Conservation (phyloP, 768 basidiomycete genomes). For the Lentinus tigrinus region DNA sequence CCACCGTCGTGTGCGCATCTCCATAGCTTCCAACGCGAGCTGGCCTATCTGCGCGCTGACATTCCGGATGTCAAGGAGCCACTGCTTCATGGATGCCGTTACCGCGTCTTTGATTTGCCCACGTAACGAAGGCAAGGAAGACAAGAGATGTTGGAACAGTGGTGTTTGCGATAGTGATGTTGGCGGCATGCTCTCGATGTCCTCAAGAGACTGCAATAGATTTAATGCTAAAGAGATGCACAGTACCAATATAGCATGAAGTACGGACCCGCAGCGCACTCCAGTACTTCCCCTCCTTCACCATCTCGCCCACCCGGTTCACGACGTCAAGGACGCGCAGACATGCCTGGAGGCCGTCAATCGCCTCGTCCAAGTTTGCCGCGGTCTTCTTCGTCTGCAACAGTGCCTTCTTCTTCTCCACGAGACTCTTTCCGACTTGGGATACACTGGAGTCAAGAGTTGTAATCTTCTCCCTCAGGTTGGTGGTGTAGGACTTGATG, state of each 20-base stretch:
- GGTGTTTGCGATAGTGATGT: constrained; percentile 89
- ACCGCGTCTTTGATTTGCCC: constrained; percentile 90
- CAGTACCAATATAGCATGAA: constrained; percentile 24
- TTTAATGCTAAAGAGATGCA: constrained; percentile 21
- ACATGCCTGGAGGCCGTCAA: constrained; percentile 93
- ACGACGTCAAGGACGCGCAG: constrained; percentile 91
- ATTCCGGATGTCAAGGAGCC: constrained; percentile 94
- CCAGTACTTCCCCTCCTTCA: constrained; percentile 93
- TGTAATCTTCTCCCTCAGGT: constrained; percentile 88
- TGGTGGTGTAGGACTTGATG: constrained; percentile 94
- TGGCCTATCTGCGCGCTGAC: constrained; percentile 82
- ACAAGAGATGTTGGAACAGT: constrained; percentile 88
- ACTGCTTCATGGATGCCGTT: constrained; percentile 92
- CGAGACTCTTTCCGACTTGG: constrained; percentile 81
- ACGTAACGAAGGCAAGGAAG: constrained; percentile 88
- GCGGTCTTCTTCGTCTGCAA: constrained; percentile 92
- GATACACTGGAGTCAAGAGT: constrained; percentile 85
- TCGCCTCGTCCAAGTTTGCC: constrained; percentile 92
- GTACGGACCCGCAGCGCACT: constrained; percentile 86
- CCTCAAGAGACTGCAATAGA: constrained; percentile 80
- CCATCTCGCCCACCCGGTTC: constrained; percentile 89
- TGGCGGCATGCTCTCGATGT: constrained; percentile 88
- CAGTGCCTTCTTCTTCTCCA: constrained; percentile 90
- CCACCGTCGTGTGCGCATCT: constrained; percentile 79
- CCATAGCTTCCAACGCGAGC: constrained; percentile 90